Evolutionary conservation across 805 yeast species (phyloP).

Genomic region (Ogataea parapolymorpha): DNA sequence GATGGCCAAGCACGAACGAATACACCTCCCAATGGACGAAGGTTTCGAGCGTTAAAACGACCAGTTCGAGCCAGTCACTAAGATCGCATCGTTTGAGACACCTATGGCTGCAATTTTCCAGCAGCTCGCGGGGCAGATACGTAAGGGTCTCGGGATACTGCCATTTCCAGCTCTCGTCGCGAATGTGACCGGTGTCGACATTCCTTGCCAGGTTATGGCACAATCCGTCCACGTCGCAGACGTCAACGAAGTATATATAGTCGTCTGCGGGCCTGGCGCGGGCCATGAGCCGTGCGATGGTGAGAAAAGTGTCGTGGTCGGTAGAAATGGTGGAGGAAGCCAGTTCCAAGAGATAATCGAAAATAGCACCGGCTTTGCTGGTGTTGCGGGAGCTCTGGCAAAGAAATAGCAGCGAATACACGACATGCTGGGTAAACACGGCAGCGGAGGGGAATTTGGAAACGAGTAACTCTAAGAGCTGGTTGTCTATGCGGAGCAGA

Average conservation of each 20-base stretch:
- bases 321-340: constrained; percentile 9
- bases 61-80: constrained; percentile 49
- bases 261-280: constrained; percentile 46
- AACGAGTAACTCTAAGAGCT: constrained; percentile 3
- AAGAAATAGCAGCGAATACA: constrained; percentile 13
- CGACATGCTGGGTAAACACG: constrained; percentile 8
- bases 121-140: constrained; percentile 44
- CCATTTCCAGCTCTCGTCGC: constrained; percentile 43
- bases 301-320: constrained; percentile 35
- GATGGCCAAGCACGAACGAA: constrained; percentile 61
- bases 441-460: constrained; percentile 2
- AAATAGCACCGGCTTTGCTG: constrained; percentile 10
- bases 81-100: constrained; percentile 35
- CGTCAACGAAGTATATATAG: constrained; percentile 46
- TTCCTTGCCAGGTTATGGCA: constrained; percentile 58
- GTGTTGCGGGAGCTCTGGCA: constrained; percentile 15
- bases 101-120: constrained; percentile 38
- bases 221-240: constrained; percentile 62
- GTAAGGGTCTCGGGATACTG: constrained; percentile 54
- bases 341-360: constrained; percentile 13
- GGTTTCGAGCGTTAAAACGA: constrained; percentile 45
- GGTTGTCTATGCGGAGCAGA: constrained; percentile 2
- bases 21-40: constrained; percentile 70
- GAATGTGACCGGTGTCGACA: constrained; percentile 24
- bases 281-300: constrained; percentile 48